A percentile compares a stretch with the other conserved stretches of the same genome.
Conservation (phyloP, 495 filamentous ascomycete species). For the Aspergillus ostianus region DNA sequence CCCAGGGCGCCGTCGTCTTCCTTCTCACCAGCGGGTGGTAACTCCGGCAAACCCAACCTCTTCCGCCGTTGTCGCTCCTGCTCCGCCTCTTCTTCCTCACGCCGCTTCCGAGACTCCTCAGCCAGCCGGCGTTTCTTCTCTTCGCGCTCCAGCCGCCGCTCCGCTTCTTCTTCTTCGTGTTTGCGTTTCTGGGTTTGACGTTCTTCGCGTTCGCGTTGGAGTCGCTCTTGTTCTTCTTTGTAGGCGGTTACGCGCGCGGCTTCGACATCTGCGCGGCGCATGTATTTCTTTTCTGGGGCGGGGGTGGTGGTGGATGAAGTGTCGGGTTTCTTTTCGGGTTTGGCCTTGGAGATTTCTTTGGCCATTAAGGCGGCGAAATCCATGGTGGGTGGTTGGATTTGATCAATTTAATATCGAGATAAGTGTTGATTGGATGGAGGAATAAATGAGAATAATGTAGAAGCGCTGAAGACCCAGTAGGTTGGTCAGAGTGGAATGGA, state of each 20-base stretch:
- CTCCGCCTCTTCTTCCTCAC: slow-evolving; percentile 68
- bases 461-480: not conserved
- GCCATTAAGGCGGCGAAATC: slow-evolving; percentile 93
- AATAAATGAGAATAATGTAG: not conserved
- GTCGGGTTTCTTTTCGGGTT: slow-evolving; percentile 32
- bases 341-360: slow-evolving; percentile 80
- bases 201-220: slow-evolving; percentile 66
- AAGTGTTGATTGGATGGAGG: too few species aligned
- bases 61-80: slow-evolving; percentile 55
- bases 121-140: slow-evolving; percentile 78
- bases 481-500: not conserved
- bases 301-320: slow-evolving; percentile 17
- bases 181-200: slow-evolving; percentile 75
- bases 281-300: slow-evolving; percentile 66
- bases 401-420: too few species aligned
- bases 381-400: slow-evolving; percentile 53
- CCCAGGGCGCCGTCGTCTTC: slow-evolving; percentile 36
- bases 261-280: slow-evolving; percentile 84
- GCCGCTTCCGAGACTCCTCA: slow-evolving; percentile 66
- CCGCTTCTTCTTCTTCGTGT: slow-evolving; percentile 81
- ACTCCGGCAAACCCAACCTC: slow-evolving; percentile 67
- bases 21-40: slow-evolving; percentile 46
- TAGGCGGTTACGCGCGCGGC: slow-evolving; percentile 79
- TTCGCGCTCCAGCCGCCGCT: slow-evolving; percentile 64
- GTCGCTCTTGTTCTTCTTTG: slow-evolving; percentile 68